A percentile compares a stretch with the other conserved stretches of the same genome.
Evolutionary conservation across 352 stramenopile species (phyloP).

Genomic region (Phytophthora pinifolia): DNA sequence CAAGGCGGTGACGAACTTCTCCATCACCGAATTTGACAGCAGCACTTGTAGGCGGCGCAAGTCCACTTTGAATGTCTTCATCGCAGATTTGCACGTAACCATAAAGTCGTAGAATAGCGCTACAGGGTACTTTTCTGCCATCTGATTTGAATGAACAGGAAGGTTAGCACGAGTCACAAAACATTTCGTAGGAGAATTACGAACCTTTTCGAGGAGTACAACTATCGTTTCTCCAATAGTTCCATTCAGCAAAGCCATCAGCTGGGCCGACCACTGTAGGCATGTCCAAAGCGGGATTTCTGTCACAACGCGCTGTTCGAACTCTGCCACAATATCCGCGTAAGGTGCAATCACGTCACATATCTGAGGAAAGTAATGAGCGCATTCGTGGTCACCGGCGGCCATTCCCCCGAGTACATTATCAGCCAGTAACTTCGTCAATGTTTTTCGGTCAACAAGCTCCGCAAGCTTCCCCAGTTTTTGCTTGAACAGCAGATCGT

Average conservation of each 20-base stretch:
- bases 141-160: slow-evolving; percentile 33
- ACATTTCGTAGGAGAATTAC: not conserved
- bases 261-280: slow-evolving; percentile 72
- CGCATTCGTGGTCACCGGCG: slow-evolving; percentile 57
- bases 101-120: slow-evolving; percentile 87
- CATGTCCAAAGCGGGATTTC: slow-evolving; percentile 80
- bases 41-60: slow-evolving; percentile 49
- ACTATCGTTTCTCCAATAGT: slow-evolving; percentile 58
- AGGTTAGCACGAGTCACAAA: slow-evolving; percentile 1
- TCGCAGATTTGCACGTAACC: slow-evolving; percentile 49
- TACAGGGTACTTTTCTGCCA: slow-evolving; percentile 68
- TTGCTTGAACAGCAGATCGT: slow-evolving; percentile 55
- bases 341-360: slow-evolving; percentile 63
- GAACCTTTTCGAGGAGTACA: slow-evolving; percentile 72
- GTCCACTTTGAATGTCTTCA: slow-evolving; percentile 42
- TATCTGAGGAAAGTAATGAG: slow-evolving; percentile 76
- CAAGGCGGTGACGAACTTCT: slow-evolving; percentile 81
- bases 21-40: slow-evolving; percentile 70
- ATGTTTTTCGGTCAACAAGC: slow-evolving; percentile 38
- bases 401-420: slow-evolving; percentile 72
- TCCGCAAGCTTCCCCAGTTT: slow-evolving; percentile 36
- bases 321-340: slow-evolving; percentile 41
- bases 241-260: slow-evolving; percentile 71
- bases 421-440: slow-evolving; percentile 50
- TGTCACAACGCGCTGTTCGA: slow-evolving; percentile 46